phyloP scores from a whole-genome alignment of 2,329 filamentous ascomycete genomes.

The Trichoderma semiorbis region DNA sequence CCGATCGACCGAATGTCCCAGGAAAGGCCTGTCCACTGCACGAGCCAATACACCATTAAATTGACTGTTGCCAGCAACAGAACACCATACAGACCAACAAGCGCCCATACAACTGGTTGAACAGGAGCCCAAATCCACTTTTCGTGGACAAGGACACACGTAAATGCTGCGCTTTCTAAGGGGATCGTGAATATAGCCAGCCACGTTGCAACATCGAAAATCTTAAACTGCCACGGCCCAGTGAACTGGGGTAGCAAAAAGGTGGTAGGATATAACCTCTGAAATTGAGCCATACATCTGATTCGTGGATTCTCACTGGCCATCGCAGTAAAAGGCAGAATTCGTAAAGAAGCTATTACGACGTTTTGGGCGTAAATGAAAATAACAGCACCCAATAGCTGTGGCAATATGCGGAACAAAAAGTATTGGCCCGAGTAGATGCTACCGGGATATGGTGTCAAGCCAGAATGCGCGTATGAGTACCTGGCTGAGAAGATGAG shows the following conservation, averaged over 20 bases:
- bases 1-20: conserved; percentile 84
- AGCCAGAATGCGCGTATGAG: conserved; percentile 58
- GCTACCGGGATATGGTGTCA: conserved; percentile 62
- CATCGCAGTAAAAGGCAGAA: conserved; percentile 76
- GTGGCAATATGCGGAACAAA: conserved; percentile 79
- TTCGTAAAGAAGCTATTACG: conserved; percentile 68
- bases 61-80: conserved; percentile 52
- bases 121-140: conserved; percentile 78
- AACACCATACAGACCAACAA: conserved; percentile 70
- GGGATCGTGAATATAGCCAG: conserved; percentile 76
- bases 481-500: conserved; percentile 71
- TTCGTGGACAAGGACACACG: conserved; percentile 53
- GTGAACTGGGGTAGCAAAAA: conserved; percentile 60
- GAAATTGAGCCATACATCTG: conserved; percentile 63
- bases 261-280: conserved; percentile 64
- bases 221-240: conserved; percentile 64
- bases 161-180: conserved; percentile 74
- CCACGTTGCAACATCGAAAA: conserved; percentile 70
- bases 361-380: conserved; percentile 76
- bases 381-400: conserved; percentile 67
- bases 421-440: conserved; percentile 77
- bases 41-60: conserved; percentile 62
- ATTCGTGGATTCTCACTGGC: conserved; percentile 58
- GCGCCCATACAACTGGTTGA: conserved; percentile 72
- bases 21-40: conserved; percentile 67